These are phyloP conservation scores for Alternaria incomplexa DNA, from an alignment of 2,329 filamentous ascomycete species.

Conservation along the genomic window DNA sequence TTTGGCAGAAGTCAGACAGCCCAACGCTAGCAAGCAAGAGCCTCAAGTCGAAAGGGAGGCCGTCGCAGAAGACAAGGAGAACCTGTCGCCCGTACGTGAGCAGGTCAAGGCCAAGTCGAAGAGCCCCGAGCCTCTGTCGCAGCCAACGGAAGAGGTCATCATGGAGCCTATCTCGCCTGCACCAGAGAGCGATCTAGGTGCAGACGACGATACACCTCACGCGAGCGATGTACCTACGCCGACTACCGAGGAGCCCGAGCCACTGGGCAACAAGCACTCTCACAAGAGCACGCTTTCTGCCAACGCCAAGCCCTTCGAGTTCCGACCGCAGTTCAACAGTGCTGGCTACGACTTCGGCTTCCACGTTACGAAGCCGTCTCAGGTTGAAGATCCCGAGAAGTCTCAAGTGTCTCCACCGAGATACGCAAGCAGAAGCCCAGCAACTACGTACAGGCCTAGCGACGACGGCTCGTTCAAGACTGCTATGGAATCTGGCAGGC, in stretches of 20 bases:
- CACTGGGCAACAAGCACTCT: conserved; percentile 33
- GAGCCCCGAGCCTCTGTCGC: conserved; percentile 31
- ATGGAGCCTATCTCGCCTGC: conserved; percentile 16
- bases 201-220: conserved; percentile 31
- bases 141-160: conserved; percentile 14
- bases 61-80: conserved; percentile 46
- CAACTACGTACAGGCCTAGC: conserved; percentile 49
- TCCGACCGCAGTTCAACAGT: conserved; percentile 39
- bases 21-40: conserved; percentile 29
- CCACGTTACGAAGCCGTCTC: conserved; percentile 49
- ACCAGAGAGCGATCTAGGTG: conserved; percentile 14
- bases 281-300: conserved; percentile 68
- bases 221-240: conserved; percentile 39
- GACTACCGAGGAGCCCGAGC: conserved; percentile 36
- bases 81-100: conserved; percentile 37
- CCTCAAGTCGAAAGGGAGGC: conserved; percentile 30
- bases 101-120: conserved; percentile 31
- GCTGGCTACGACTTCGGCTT: conserved; percentile 46
- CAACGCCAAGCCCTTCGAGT: conserved; percentile 71
- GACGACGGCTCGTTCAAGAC: conserved; percentile 50
- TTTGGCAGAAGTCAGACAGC: conserved; percentile 33
- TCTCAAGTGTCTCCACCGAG: conserved; percentile 24
- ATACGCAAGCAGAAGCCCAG: conserved; percentile 44
- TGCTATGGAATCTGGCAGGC: conserved; percentile 42
- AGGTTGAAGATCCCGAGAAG: conserved; percentile 31